Conservation (phyloP, 352 stramenopile species). For the Pythium oligandrum region DNA sequence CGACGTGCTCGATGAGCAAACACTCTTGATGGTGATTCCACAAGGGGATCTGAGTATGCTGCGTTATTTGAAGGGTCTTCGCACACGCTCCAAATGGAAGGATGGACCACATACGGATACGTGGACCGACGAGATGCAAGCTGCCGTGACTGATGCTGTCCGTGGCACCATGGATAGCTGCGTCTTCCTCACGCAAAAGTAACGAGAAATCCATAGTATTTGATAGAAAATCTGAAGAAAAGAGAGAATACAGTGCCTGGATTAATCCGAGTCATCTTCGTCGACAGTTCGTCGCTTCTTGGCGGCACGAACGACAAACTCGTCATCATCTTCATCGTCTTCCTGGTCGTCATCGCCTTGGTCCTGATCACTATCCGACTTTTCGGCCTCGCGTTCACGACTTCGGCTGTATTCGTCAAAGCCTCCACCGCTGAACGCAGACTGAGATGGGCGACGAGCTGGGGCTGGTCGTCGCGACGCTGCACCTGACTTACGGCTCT, state of each 20-base stretch:
- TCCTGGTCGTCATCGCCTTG: constrained; percentile 41
- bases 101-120: constrained; percentile 38
- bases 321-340: constrained; percentile 74
- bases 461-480: constrained; percentile 23
- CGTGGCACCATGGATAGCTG: constrained; percentile 67
- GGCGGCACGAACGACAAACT: constrained; percentile 60
- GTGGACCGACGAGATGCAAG: constrained; percentile 52
- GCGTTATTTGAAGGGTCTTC: constrained; percentile 67
- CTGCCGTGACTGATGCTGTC: constrained; percentile 62
- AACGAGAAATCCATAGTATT: neutral
- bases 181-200: constrained; percentile 70
- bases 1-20: constrained; percentile 37
- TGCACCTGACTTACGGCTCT: constrained; percentile 23
- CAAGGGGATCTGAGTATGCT: constrained; percentile 70
- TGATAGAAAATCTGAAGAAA: too few relatives aligned
- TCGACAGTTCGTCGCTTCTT: constrained; percentile 84
- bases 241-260: too few relatives aligned
- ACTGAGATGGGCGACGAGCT: constrained; percentile 25
- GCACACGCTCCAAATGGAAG: constrained; percentile 72
- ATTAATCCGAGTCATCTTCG: constrained; percentile 75
- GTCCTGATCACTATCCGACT: constrained; percentile 68
- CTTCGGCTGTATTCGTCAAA: constrained; percentile 78
- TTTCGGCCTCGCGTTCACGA: constrained; percentile 47
- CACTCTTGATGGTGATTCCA: constrained; percentile 59
- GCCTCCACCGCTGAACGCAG: constrained; percentile 51